Evolutionary conservation across 306 rosid species (phyloP), one percentile per base, ranked within the genome.

Genomic region (Leucaena leucocephala): DNA sequence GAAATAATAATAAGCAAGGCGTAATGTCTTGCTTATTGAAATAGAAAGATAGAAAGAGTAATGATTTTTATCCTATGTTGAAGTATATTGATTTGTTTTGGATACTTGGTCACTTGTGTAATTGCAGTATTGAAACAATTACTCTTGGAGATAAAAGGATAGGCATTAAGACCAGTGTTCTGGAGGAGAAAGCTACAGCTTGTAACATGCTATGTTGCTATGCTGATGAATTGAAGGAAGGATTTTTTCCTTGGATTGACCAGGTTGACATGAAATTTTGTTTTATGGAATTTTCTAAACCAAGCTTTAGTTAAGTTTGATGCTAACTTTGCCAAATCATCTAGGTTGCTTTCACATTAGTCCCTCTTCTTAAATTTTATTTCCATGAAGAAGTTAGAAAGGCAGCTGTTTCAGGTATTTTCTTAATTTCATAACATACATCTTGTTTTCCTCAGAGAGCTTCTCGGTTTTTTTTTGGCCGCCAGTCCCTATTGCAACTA

Each of bases 141-240:
- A 92, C 97, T 22, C 98, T 95, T 57, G 99, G 99, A 80, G 99
- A 95, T 82, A 93, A 95, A 84, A 85, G 99, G 82, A 92, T 95
- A 67, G 99, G 98, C 76, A 95, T 95, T 78, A 95, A 93, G 90
- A 95, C 99, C 63, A 95, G 99, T 80, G 91, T 95, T 65, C 76
- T 95, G 85, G 99, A 95, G 91, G 99, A 95, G 88, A 95, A 95
- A 83, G 98, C 98, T 79, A 95, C 99, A 4, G 99, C 98, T 77
- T 95, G 99, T 77, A 92, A 95, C 88, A 95, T 95, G 99, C 84
- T 95, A 48, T 95, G 99, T 85, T 95, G 99, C 90, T 95, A 95
- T 83, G 99, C 99, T 66, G 99, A 95, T 74, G 99, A 95, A 86
- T 82, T 95, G 94, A 95, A 95, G 85, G 99, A 95, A 88, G 99